A percentile compares a stretch with the other conserved stretches of the same genome.
These are phyloP conservation scores for Pleurotus sapidus DNA, from an alignment of 768 basidiomycete species.

Conservation along the genomic window DNA sequence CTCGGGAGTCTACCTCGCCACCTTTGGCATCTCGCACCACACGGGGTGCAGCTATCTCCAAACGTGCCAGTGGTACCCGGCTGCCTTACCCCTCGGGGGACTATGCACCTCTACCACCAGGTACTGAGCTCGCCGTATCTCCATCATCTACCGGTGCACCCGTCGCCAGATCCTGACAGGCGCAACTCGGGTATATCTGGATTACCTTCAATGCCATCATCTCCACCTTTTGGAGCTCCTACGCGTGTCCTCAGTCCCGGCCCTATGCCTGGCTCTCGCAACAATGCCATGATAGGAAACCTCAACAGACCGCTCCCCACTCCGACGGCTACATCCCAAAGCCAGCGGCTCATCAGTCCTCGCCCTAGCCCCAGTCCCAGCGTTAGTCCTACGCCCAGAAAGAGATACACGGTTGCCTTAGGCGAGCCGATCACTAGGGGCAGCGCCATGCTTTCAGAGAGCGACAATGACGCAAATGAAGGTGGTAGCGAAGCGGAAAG, in stretches of 20 bases:
- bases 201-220: constrained; percentile 10
- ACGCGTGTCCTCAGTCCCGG: constrained; percentile 4
- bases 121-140: constrained; percentile 36
- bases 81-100: constrained; percentile 85
- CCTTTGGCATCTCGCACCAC: constrained; percentile 42
- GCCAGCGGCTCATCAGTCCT: background rate
- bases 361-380: constrained; percentile 35
- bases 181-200: constrained; percentile 46
- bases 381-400: constrained; percentile 72
- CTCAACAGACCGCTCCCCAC: background rate
- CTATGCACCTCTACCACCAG: constrained; percentile 59
- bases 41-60: constrained; percentile 14
- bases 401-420: constrained; percentile 84
- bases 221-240: background rate
- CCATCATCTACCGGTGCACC: constrained; percentile 55
- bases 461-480: constrained; percentile 31
- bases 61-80: constrained; percentile 44
- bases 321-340: background rate
- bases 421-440: constrained; percentile 65
- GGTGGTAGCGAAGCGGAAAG: constrained; percentile 23
- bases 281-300: background rate
- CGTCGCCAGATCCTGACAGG: constrained; percentile 30
- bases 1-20: constrained; percentile 62
- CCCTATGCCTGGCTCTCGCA: constrained; percentile 4
- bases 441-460: constrained; percentile 20